Percentiles rank a stretch among this genome's conserved stretches.
These are phyloP conservation scores for Marasmius tenuissimus DNA, from an alignment of 1,284 basidiomycete species.

Conservation along the genomic window DNA sequence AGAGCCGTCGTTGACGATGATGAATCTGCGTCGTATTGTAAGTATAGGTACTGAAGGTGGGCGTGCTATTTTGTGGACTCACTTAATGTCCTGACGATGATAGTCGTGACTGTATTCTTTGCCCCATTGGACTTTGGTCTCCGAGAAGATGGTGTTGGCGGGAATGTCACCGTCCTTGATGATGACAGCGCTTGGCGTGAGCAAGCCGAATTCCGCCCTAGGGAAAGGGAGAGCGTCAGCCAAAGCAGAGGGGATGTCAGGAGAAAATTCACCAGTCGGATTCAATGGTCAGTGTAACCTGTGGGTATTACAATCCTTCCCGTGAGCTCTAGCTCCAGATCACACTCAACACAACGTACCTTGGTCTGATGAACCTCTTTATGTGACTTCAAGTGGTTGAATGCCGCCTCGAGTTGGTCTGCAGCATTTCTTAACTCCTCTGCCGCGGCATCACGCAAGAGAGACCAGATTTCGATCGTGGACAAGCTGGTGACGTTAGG, in stretches of 20 bases:
- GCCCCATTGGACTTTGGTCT: constrained; percentile 5
- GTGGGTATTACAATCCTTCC: no score
- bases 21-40: neutral
- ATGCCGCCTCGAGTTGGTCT: neutral
- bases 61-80: neutral
- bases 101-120: constrained; percentile 1
- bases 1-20: constrained; percentile 1
- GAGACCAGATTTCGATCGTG: constrained; percentile 2
- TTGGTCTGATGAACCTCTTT: neutral
- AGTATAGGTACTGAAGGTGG: neutral
- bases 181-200: constrained; percentile 3
- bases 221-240: neutral
- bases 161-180: neutral
- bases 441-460: neutral
- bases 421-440: neutral
- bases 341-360: neutral
- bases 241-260: neutral
- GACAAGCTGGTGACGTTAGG: constrained; percentile 1
- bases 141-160: neutral
- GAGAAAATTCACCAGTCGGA: neutral
- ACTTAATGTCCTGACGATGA: neutral
- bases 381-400: constrained; percentile 1
- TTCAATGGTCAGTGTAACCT: constrained; percentile 4
- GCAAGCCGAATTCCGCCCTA: constrained; percentile 3
- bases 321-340: neutral